phyloP scores from a whole-genome alignment of 2,329 filamentous ascomycete species.

The Aspergillus sp. region DNA sequence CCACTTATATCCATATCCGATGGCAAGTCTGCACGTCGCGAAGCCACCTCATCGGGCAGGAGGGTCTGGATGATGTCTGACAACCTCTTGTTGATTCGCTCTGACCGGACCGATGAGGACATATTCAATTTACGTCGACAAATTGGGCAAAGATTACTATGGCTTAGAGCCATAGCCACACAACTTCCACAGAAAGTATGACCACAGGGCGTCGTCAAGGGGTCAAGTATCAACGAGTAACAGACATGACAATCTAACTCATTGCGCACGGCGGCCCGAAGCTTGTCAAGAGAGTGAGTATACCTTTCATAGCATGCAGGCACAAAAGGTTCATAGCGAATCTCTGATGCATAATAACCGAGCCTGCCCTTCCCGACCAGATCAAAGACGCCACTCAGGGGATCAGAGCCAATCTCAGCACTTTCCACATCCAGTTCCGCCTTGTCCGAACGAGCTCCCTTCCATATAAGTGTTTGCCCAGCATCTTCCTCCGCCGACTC shows the following conservation, averaged over 20 bases:
- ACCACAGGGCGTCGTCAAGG: slow-evolving; percentile 80
- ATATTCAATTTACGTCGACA: slow-evolving; percentile 68
- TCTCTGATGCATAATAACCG: slow-evolving; percentile 53
- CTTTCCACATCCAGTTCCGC: slow-evolving; percentile 50
- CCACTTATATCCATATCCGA: slow-evolving; percentile 54
- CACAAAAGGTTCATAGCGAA: slow-evolving; percentile 46
- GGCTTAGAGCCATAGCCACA: slow-evolving; percentile 72
- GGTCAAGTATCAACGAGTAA: slow-evolving; percentile 77
- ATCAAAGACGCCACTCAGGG: slow-evolving; percentile 63
- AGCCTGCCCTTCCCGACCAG: slow-evolving; percentile 64
- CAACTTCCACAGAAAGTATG: slow-evolving; percentile 87
- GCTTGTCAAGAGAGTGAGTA: slow-evolving; percentile 50
- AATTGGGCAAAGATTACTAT: slow-evolving; percentile 75
- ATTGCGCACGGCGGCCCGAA: slow-evolving; percentile 62
- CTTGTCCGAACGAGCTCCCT: slow-evolving; percentile 21
- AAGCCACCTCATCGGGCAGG: slow-evolving; percentile 65
- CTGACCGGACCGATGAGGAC: slow-evolving; percentile 48
- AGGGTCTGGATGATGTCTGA: slow-evolving; percentile 63
- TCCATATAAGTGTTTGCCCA: slow-evolving; percentile 27
- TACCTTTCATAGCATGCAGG: slow-evolving; percentile 40
- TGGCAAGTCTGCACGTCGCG: slow-evolving; percentile 54
- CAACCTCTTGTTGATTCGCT: slow-evolving; percentile 64
- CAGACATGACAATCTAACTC: slow-evolving; percentile 90
- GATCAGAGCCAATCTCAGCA: slow-evolving; percentile 13
- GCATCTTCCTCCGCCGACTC: slow-evolving; percentile 17